Conservation (phyloP, 1,284 basidiomycete genomes). For the Hortiboletus rubellus region DNA sequence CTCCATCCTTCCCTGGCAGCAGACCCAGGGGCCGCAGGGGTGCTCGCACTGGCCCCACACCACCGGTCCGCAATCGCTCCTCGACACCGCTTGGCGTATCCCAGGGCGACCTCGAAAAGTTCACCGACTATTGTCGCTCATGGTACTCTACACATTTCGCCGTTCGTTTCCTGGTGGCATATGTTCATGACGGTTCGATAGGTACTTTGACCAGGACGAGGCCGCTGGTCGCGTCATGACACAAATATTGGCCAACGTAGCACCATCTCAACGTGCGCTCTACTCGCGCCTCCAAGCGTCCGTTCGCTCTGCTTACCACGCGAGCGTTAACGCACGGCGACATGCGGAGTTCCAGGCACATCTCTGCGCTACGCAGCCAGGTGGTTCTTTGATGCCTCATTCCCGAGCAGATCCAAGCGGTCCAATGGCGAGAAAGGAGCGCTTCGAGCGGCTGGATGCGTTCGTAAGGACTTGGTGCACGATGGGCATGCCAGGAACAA, state of each 20-base stretch:
- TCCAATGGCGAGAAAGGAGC: conserved; percentile 66
- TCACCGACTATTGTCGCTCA: conserved; percentile 68
- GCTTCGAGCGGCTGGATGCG: conserved; percentile 65
- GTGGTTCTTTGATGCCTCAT: conserved; percentile 69
- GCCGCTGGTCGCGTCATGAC: conserved; percentile 72
- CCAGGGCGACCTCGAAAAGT: conserved; percentile 65
- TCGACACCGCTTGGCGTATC: conserved; percentile 60
- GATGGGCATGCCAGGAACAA: conserved; percentile 76
- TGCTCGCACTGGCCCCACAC: conserved; percentile 49
- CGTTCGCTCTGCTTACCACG: conserved; percentile 74
- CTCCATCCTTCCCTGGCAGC: conserved; percentile 52
- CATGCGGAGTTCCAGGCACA: conserved; percentile 78
- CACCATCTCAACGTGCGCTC: conserved; percentile 73
- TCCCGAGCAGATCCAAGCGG: conserved; percentile 62
- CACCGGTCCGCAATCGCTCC: conserved; percentile 56
- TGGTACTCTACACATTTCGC: conserved; percentile 47
- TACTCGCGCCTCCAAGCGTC: conserved; percentile 75
- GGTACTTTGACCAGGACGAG: conserved; percentile 80
- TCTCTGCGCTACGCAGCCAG: conserved; percentile 67
- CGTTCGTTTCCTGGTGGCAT: neutral
- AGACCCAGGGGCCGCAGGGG: conserved; percentile 46
- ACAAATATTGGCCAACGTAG: conserved; percentile 71
- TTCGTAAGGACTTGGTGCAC: conserved; percentile 78
- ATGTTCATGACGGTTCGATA: conserved; percentile 32
- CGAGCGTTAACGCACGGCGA: conserved; percentile 63